Evolutionary conservation across 805 yeast species (phyloP), one percentile per base, ranked within the genome.

Genomic region (Torulaspora maleeae): DNA sequence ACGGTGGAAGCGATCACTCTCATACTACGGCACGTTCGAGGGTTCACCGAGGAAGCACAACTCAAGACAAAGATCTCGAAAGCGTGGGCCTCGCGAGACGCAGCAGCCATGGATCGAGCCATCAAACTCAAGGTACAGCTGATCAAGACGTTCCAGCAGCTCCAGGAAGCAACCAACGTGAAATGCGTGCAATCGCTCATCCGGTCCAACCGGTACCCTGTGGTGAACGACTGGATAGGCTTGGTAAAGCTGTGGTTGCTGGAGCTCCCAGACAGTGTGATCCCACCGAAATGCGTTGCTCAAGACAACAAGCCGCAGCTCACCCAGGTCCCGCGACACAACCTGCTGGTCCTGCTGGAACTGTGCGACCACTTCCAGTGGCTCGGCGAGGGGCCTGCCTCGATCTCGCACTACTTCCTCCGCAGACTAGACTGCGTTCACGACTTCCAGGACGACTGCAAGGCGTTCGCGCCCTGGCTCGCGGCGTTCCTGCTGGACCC

Each of bases 261-360:
- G 61, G 86, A 80, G 53, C 60, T 80, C 30, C 84, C 84, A 0
- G 83, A 79, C 51, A 74, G 83, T 22, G 59, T 80, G 20, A 35
- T 56, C 2, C 56, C 60, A 10, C 27, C 48, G 19, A 36, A 43
- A 32, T 47, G 34, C 28, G 37, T 25, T 19, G 50, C 46, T 8
- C 17, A 32, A n/a, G 20, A 34, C 9, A 15, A 28, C 9, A 24
- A 37, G 16, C 39, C 47, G 7, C 36, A 35, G 53, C 13, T 47
- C 19, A 19, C 20, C 11, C 29, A 38, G 17, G 27, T 51, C 3
- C 48, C 57, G 4, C 13, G 36, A 8, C 29, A 41, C 25, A 42
- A 49, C 20, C 27, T 49, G 16, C 36, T 17, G 9, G 15, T 53
- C 4, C 36, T 53, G 7, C 15, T 35, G 3, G 41, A 29, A 17